These are phyloP conservation scores for Suhomyces wounanorum DNA, from an alignment of 1,139 yeast species.

Conservation along the genomic window DNA sequence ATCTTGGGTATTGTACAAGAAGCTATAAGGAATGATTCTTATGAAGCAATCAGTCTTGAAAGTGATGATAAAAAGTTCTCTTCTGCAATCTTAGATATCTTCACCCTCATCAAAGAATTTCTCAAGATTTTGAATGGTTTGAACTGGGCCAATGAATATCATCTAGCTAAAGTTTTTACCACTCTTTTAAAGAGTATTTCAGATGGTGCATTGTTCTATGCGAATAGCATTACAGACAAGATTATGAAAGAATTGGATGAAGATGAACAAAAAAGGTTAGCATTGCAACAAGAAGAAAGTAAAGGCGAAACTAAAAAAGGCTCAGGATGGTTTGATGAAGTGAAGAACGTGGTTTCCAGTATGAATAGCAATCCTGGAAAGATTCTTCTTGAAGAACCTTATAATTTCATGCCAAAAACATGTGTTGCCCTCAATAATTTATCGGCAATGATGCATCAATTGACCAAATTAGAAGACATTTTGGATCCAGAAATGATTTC, in stretches of 20 bases:
- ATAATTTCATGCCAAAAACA: constrained; percentile 60
- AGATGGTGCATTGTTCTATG: constrained; percentile 58
- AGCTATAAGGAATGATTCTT: constrained; percentile 57
- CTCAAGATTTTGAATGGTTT: constrained; percentile 54
- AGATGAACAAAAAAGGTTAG: constrained; percentile 31
- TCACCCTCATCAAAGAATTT: constrained; percentile 62
- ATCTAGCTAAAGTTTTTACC: constrained; percentile 62
- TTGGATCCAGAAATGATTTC: constrained; percentile 67
- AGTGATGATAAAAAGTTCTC: constrained; percentile 40
- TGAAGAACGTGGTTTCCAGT: constrained; percentile 50
- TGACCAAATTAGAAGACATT: constrained; percentile 60
- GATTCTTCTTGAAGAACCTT: constrained; percentile 51
- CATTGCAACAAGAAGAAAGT: constrained; percentile 30
- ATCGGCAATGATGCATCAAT: constrained; percentile 58
- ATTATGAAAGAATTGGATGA: constrained; percentile 53
- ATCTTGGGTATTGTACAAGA: constrained; percentile 53
- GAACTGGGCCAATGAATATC: constrained; percentile 64
- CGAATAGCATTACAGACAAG: constrained; percentile 45
- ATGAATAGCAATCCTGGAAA: constrained; percentile 40
- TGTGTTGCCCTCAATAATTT: constrained; percentile 79
- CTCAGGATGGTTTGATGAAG: constrained; percentile 45
- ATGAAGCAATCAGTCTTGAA: constrained; percentile 53
- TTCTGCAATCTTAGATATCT: constrained; percentile 67
- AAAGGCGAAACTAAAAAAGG: constrained; percentile 26
- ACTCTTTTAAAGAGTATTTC: constrained; percentile 61